Evolutionary conservation across 208 protist genomes (phyloP), one percentile per base, ranked within the genome.

Genomic region (Strigomonas culicis): DNA sequence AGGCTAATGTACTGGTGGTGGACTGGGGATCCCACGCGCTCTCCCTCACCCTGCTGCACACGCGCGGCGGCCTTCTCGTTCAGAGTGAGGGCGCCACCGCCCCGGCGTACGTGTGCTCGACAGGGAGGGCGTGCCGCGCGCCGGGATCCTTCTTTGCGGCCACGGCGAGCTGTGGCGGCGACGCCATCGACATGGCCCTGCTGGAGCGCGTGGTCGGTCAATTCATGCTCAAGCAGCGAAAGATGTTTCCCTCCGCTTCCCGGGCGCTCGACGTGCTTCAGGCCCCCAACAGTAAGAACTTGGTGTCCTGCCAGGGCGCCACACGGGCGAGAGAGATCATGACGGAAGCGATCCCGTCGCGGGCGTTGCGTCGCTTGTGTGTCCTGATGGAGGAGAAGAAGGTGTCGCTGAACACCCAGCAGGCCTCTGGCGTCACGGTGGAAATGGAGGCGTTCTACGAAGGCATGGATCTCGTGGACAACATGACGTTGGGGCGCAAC

Each of bases 391-490:
- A 86, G 25, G 86, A 96, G 52, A 84, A 85, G 63, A 96, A 96
- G 69, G 66, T 89, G 19, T 79, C 84, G 19, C 64, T 96, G 27
- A 86, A 82, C 70, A 86, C 69, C 52, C 69, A 73, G 30, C 79
- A 79, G 39, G 79, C 84, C 11, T 57, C 69, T 4, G 79, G 79
- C 43, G 81, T 91, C 1, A 65, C 78, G 3, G 86, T 96, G 3
- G 90, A 92, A 74, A 71, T 93, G 70, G 90, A 96, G 74, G 90
- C 90, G 0, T 88, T 96, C 60, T 88, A 79, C 61, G 90, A 96
- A 39, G 90, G 90, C 27, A 77, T 94, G 63, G 90, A 96, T 67
- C 64, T 96, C n/a, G 63, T 84, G 36, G 90, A 96, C 72, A 81
- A 52, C 24, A 76, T 86, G 55, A 86, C 85, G 17, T 74, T 92